Evolutionary conservation across 495 filamentous ascomycete species (phyloP), one percentile per base, ranked within the genome.

Genomic region (Lentithecium fluviatile): DNA sequence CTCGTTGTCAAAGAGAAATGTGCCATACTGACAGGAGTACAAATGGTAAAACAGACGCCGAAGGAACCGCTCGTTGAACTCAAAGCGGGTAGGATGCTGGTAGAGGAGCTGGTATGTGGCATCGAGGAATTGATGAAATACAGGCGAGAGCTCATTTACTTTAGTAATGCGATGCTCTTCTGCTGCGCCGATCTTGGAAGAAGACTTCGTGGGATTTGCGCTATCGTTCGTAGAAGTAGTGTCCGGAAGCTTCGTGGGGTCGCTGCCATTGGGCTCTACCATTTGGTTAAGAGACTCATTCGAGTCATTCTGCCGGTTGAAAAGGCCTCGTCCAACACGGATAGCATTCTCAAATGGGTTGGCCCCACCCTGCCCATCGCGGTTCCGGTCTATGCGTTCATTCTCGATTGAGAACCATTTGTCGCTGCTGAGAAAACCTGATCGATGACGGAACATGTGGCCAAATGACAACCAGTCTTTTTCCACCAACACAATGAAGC

Each of bases 391-490:
- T 58, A 83, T 78, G 17, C 78, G 66, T 54, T 89, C 86, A 56
- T 85, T 92, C 73, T 97, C 88, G 37, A 89, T 84, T 37, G 85
- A 80, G 70, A 99, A 99, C 92, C 92, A 99, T 69, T 95, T 96
- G 53, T 97, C 94, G 61, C 87, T 89, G 62, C 86, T 88, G 38
- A 96, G 74, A 62, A 87, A 87, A 6, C 92, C 94, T 10, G 88
- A 89, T 46, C 94, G 85, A 65, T 95, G 85, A 42, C 89, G 83
- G 76, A 97, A 99, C 86, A 96, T 96, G 71, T 99, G 93, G 7
- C 94, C 94, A 72, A 96, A 99, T 0, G 93, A 92, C 19, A 97
- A 78, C 91, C 93, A 99, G 69, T 99, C 94, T 69, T 99, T 99
- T 71, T 97, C 95, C 1, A 99, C 84, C 23, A 99, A 75, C 2